phyloP scores from a whole-genome alignment of 73 alveolate genomes.

The Tetrahymena thermophila region DNA sequence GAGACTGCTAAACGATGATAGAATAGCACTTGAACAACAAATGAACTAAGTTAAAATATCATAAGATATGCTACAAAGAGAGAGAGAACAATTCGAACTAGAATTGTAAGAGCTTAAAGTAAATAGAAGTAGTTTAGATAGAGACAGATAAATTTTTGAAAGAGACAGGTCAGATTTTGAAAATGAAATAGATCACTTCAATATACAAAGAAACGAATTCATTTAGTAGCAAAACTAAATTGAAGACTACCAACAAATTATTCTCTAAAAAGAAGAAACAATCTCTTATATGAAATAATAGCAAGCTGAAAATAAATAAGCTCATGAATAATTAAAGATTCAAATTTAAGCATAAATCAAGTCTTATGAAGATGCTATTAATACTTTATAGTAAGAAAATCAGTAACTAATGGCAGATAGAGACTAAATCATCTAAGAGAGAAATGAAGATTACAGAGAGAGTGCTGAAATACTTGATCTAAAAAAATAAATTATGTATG shows the following conservation, averaged over 20 bases:
- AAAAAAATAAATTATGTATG: background rate
- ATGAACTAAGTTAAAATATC: background rate
- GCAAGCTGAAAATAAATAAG: background rate
- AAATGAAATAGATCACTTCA: background rate
- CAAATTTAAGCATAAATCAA: background rate
- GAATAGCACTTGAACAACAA: background rate
- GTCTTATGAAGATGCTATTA: background rate
- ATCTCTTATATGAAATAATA: background rate
- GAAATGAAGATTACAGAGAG: background rate
- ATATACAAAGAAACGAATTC: background rate
- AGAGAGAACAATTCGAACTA: background rate
- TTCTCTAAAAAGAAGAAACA: background rate
- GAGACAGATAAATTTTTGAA: background rate
- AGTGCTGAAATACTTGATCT: background rate
- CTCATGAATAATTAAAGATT: background rate
- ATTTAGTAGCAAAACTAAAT: background rate
- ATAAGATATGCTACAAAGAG: background rate
- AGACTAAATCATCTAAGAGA: background rate
- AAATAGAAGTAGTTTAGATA: background rate
- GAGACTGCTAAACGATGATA: background rate
- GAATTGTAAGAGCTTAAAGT: background rate
- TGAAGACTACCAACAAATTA: background rate
- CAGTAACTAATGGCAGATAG: background rate
- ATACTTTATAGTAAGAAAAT: background rate
- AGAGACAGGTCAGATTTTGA: background rate